A percentile compares a stretch with the other conserved stretches of the same genome.
Evolutionary conservation across 2,329 filamentous ascomycete genomes (phyloP).

Genomic region (Dothideomycetes sp.): DNA sequence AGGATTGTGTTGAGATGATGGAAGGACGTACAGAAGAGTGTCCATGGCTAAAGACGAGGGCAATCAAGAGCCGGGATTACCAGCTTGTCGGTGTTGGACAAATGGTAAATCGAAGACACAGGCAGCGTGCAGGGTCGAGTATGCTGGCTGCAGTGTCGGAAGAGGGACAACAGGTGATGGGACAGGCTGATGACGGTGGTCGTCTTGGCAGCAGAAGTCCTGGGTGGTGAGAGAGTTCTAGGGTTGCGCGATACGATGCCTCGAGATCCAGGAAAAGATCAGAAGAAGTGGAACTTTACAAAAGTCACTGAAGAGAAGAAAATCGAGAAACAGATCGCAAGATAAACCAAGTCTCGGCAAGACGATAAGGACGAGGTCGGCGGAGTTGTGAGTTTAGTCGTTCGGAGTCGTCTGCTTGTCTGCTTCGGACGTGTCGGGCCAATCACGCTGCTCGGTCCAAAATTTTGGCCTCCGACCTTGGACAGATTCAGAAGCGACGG

Average conservation of each 20-base stretch:
- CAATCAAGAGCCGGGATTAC: neutral
- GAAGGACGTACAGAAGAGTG: constrained; percentile 49
- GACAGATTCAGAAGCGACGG: constrained; percentile 7
- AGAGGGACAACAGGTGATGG: constrained; percentile 3
- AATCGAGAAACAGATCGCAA: neutral
- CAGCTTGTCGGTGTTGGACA: neutral
- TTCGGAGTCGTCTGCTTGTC: too few relatives aligned
- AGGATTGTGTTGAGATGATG: neutral
- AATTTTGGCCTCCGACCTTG: constrained; percentile 15
- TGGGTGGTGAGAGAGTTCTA: neutral
- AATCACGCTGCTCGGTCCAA: constrained; percentile 12
- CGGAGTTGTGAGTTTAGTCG: too few relatives aligned
- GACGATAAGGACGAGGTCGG: too few relatives aligned
- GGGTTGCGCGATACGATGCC: neutral
- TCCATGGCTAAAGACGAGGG: constrained; percentile 39
- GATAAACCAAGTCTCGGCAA: neutral
- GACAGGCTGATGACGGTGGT: constrained; percentile 10
- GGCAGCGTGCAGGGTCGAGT: neutral
- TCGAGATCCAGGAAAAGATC: too few relatives aligned
- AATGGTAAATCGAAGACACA: neutral
- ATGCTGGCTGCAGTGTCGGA: neutral
- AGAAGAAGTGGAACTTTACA: neutral
- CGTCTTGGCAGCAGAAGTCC: constrained; percentile 2
- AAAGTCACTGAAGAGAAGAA: neutral
- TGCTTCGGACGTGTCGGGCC: constrained; percentile 9